Percentiles rank a stretch among this genome's conserved stretches.
phyloP scores from a whole-genome alignment of 2,329 filamentous ascomycete genomes.

The Bipolaris gigantea region DNA sequence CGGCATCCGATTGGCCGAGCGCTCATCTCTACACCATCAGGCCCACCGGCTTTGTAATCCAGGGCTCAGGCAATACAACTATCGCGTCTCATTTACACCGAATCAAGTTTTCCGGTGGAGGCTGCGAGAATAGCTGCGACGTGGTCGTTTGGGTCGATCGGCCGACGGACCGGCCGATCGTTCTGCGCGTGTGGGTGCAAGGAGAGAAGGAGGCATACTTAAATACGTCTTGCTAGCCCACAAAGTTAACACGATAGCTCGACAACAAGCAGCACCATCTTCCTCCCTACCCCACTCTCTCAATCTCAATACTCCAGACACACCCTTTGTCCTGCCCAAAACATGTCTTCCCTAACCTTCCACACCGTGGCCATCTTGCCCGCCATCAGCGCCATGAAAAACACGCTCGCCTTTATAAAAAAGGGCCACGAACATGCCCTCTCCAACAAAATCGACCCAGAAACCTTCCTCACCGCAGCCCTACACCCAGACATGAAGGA shows the following conservation, averaged over 20 bases:
- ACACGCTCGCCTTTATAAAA: slow-evolving; percentile 48
- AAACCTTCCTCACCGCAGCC: slow-evolving; percentile 46
- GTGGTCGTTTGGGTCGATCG: not conserved
- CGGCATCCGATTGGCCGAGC: not conserved
- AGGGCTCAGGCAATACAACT: not conserved
- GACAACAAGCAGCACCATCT: no score
- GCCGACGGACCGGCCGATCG: no score
- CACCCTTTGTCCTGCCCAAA: not conserved
- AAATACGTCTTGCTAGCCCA: not conserved
- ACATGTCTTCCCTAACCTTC: slow-evolving; percentile 18
- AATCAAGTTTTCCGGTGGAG: not conserved
- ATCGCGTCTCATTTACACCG: not conserved
- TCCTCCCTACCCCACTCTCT: no score
- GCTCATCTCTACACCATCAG: not conserved
- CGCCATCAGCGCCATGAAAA: slow-evolving; percentile 49
- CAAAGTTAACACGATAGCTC: not conserved
- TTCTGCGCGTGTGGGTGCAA: not conserved
- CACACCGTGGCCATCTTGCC: slow-evolving; percentile 47
- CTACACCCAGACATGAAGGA: slow-evolving; percentile 56
- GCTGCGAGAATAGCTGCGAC: not conserved
- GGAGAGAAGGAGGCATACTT: not conserved
- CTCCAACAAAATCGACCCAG: slow-evolving; percentile 41
- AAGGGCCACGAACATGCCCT: slow-evolving; percentile 49
- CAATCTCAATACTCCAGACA: not conserved
- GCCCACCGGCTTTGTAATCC: not conserved